Base-by-base conservation (phyloP, 202 grass and related monocot species). In the Eragrostis tef region DNA sequence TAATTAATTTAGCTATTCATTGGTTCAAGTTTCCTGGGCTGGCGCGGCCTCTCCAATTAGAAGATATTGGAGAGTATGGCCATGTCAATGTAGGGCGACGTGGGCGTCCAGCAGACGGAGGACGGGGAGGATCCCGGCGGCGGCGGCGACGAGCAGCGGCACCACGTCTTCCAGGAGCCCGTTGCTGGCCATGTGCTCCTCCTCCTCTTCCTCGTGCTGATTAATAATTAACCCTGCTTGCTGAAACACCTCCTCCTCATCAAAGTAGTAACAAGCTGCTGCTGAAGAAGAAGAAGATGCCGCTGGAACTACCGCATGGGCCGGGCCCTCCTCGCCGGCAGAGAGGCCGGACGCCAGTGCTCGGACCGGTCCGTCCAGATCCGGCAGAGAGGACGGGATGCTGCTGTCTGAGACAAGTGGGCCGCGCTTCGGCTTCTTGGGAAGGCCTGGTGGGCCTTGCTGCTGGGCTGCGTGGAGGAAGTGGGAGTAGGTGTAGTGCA, bases 401-500 rank as follows among this genome's bases (percentile, higher is more conserved):
- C 29, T 31, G 29, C 29, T 31, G 29, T 31, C 29, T 3, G 71
- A 45, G 26, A 3, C 7, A 36, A 67, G 14, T 17, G 59, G 67
- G 29, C 27, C 46, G 0, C 5, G 17, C 76, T 88, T 98, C 50
- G 88, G 82, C 75, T 90, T 98, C 81, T 94, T 98, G 5, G 86
- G 51, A 19, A 63, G 7, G 21, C 7, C 25, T 20, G 12, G 46
- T 5, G 29, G 29, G 29, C 29, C 29, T 31, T 5, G 49, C 1
- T 75, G 63, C 5, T 64, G 83, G 34, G 34, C 45, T 21, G 83
- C 34, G 1, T 79, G n/a, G 11, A 94, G 84, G 86, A 94, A 93
- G 46, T 91, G 92, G 2, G 92, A 91, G 92, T 93, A 93, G 87
- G 90, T 94, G 75, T 93, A 98, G 85, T 98, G 95, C 7, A 98